Conservation (phyloP, 2,329 filamentous ascomycete species). For the Massarina eburnea region DNA sequence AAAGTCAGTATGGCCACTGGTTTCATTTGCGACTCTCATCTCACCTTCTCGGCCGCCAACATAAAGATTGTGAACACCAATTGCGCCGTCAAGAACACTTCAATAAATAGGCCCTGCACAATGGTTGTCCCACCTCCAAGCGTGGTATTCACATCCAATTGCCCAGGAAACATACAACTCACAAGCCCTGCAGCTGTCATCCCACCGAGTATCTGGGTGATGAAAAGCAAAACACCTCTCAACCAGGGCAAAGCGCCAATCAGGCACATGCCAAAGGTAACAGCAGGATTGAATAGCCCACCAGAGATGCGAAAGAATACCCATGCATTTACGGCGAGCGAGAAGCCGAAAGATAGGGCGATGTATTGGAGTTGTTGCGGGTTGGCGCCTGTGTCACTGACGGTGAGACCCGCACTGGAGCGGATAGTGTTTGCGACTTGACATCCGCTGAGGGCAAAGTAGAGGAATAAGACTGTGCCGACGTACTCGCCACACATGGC, state of each 20-base stretch:
- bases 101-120: conserved; percentile 22
- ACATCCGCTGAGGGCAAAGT: conserved; percentile 42
- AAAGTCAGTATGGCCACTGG: not conserved
- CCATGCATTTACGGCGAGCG: conserved; percentile 46
- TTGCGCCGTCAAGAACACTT: conserved; percentile 28
- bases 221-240: conserved; percentile 16
- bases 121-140: conserved; percentile 16
- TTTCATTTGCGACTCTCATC: not conserved
- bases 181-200: conserved; percentile 30
- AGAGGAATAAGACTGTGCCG: conserved; percentile 45
- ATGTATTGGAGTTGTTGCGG: conserved; percentile 44
- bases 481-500: conserved; percentile 41
- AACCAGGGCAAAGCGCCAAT: conserved; percentile 17
- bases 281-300: conserved; percentile 28
- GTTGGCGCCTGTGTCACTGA: conserved; percentile 30
- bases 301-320: conserved; percentile 30
- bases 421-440: conserved; percentile 43
- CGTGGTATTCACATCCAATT: conserved; percentile 19
- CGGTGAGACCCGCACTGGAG: conserved; percentile 14
- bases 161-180: conserved; percentile 24
- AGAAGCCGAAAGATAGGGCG: conserved; percentile 44
- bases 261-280: conserved; percentile 37
- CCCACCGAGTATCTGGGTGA: conserved; percentile 25
- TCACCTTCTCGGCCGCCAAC: conserved; percentile 54
- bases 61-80: conserved; percentile 49